Evolutionary conservation across 2,329 filamentous ascomycete genomes (phyloP).

Genomic region (Arthroderma sp.): DNA sequence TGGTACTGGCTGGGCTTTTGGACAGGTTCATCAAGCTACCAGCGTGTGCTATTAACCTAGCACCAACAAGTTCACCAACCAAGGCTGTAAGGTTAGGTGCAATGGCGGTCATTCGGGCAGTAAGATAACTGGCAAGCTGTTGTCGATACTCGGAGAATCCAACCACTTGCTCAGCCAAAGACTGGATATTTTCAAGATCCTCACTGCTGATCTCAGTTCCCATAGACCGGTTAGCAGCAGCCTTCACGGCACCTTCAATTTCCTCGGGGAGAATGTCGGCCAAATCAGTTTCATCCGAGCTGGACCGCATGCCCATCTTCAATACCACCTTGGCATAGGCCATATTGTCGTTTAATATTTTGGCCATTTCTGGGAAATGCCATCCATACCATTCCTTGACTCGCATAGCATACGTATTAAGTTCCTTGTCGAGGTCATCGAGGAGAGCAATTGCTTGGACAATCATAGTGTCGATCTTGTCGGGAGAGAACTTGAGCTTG

Average conservation of each 20-base stretch:
- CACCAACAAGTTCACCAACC: conserved; percentile 85
- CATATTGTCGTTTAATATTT: conserved; percentile 93
- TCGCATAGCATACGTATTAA: conserved; percentile 97
- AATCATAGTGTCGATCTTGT: conserved; percentile 99
- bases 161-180: conserved; percentile 86
- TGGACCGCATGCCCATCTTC: conserved; percentile 76
- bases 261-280: conserved; percentile 89
- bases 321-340: conserved; percentile 84
- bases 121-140: conserved; percentile 77
- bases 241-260: conserved; percentile 81
- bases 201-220: conserved; percentile 90
- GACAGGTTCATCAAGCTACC: conserved; percentile 90
- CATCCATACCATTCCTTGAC: conserved; percentile 99
- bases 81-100: conserved; percentile 90
- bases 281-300: conserved; percentile 63
- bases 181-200: conserved; percentile 84
- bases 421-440: conserved; percentile 94
- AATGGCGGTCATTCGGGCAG: conserved; percentile 89
- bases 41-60: conserved; percentile 84
- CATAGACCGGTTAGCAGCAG: conserved; percentile 93
- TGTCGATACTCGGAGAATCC: conserved; percentile 80
- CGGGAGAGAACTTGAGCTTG: conserved; percentile 95
- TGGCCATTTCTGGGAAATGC: conserved; percentile 97
- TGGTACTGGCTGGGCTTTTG: conserved; percentile 87
- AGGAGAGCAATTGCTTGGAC: conserved; percentile 90